Conservation (phyloP, 1,284 basidiomycete genomes). For the Afroboletus lepidellus region DNA sequence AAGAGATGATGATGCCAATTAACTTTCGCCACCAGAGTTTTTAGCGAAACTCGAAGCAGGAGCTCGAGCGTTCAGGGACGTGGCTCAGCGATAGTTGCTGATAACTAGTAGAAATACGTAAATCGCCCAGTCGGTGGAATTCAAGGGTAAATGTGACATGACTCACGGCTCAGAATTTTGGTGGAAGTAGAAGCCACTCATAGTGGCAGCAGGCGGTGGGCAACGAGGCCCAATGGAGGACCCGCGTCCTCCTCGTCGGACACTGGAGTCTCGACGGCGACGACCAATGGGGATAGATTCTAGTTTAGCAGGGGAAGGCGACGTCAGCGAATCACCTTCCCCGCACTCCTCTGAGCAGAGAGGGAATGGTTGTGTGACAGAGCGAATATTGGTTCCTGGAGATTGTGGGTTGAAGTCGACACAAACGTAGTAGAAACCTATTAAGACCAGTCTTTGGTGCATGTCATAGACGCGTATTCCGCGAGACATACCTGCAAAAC, state of each 20-base stretch:
- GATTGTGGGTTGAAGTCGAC: slow-evolving; percentile 69
- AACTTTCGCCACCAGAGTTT: slow-evolving; percentile 9
- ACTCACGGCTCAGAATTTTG: slow-evolving; percentile 85
- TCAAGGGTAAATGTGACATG: slow-evolving; percentile 4
- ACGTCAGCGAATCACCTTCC: slow-evolving; percentile 23
- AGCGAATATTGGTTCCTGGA: slow-evolving; percentile 35
- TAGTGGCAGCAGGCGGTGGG: slow-evolving; percentile 56
- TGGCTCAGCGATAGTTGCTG: slow-evolving; percentile 64
- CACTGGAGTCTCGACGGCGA: slow-evolving; percentile 47
- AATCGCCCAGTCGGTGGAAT: slow-evolving; percentile 15
- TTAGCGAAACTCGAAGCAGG: slow-evolving; percentile 69
- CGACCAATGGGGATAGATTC: slow-evolving; percentile 37
- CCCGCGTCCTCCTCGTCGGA: slow-evolving; percentile 38
- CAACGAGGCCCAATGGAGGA: slow-evolving; percentile 42
- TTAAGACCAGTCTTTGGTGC: slow-evolving; percentile 3
- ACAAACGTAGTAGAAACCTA: slow-evolving; percentile 87
- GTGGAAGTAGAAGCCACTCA: slow-evolving; percentile 94
- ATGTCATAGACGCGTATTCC: not conserved
- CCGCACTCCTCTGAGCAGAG: slow-evolving; percentile 34
- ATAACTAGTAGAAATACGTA: slow-evolving; percentile 44
- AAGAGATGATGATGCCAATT: not conserved
- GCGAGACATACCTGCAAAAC: slow-evolving; percentile 77
- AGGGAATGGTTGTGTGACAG: slow-evolving; percentile 34
- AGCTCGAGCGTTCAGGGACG: slow-evolving; percentile 53
- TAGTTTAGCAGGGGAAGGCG: slow-evolving; percentile 32